These are phyloP conservation scores for Aspergillus clavatus DNA, from an alignment of 2,329 filamentous ascomycete genomes.

Conservation along the genomic window DNA sequence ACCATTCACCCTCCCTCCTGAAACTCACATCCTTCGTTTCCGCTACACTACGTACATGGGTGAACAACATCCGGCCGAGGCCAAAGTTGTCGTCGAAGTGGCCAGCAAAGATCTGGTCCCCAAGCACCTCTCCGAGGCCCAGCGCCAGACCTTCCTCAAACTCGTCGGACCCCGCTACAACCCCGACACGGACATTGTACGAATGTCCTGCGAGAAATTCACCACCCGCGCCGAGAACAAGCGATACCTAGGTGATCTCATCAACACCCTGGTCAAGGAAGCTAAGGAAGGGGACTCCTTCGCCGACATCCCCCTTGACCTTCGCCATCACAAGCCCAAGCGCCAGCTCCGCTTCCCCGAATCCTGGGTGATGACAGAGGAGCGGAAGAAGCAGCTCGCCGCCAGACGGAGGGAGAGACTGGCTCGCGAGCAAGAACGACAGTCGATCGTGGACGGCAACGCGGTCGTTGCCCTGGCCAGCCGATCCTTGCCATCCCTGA, in stretches of 20 bases:
- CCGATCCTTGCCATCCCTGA: slow-evolving; percentile 29
- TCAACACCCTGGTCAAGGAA: slow-evolving; percentile 67
- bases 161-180: slow-evolving; percentile 82
- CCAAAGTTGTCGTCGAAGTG: slow-evolving; percentile 94
- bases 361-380: slow-evolving; percentile 72
- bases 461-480: slow-evolving; percentile 35
- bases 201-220: slow-evolving; percentile 87
- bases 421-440: slow-evolving; percentile 54
- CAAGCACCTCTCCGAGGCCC: slow-evolving; percentile 56
- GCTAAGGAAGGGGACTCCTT: slow-evolving; percentile 82
- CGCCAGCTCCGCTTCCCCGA: slow-evolving; percentile 67
- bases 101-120: slow-evolving; percentile 63
- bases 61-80: slow-evolving; percentile 82
- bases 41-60: slow-evolving; percentile 96
- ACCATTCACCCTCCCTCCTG: slow-evolving; percentile 67
- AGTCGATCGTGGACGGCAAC: slow-evolving; percentile 51
- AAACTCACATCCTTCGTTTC: slow-evolving; percentile 73
- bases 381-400: slow-evolving; percentile 63
- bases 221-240: slow-evolving; percentile 93
- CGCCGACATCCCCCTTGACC: slow-evolving; percentile 82
- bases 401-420: slow-evolving; percentile 51
- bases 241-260: slow-evolving; percentile 77
- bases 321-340: slow-evolving; percentile 74
- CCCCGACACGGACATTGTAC: slow-evolving; percentile 71
- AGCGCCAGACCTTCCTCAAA: slow-evolving; percentile 80